Base-by-base conservation (phyloP, 2,329 filamentous ascomycete species). In the Bertia moriformis region DNA sequence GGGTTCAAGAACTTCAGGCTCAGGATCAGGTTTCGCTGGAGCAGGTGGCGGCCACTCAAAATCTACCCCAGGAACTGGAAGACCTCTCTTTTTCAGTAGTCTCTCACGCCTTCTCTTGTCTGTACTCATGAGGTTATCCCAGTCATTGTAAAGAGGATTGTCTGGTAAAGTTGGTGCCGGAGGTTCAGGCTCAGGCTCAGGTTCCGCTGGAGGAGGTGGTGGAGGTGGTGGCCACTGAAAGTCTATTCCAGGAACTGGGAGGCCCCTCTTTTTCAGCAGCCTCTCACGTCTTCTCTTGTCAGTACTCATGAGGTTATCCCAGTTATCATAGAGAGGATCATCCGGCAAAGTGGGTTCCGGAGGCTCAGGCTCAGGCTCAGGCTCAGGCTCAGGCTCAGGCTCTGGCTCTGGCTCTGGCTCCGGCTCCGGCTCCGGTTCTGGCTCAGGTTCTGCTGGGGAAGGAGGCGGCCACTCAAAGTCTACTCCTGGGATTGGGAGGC, bases 101-200 rank as follows among this genome's bases (percentile, higher is more conserved):
- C 32, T 15, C 32, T 35, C 17, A 41, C 56, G 65, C 46, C 63
- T 65, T 45, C 61, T 64, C 40, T 57, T 53, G n/a, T 44, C 56
- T 51, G 57, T 57, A 51, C 41, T 53, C 48, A 38, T 50, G 50
- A 35, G n/a, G n/a, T n/a, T 15, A 7, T 17, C 32, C 32, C 32
- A 35, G 15, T 15, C n/a, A n/a, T n/a, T n/a, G n/a, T n/a, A n/a
- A n/a, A n/a, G n/a, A n/a, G n/a, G n/a, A n/a, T n/a, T n/a, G n/a
- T n/a, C n/a, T n/a, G n/a, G n/a, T n/a, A n/a, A n/a, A n/a, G n/a
- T n/a, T n/a, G n/a, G n/a, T n/a, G n/a, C 32, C 17, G 10, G 10
- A 7, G 10, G 17, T 7, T 13, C 15, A 17, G 10, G 7, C 7
- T 35, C 32, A 12, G 10, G 10, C 32, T 35, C 32, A 7, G 10